Evolutionary conservation across 2,329 filamentous ascomycete species (phyloP), one percentile per base, ranked within the genome.

Genomic region (Podosphaera aphanis): DNA sequence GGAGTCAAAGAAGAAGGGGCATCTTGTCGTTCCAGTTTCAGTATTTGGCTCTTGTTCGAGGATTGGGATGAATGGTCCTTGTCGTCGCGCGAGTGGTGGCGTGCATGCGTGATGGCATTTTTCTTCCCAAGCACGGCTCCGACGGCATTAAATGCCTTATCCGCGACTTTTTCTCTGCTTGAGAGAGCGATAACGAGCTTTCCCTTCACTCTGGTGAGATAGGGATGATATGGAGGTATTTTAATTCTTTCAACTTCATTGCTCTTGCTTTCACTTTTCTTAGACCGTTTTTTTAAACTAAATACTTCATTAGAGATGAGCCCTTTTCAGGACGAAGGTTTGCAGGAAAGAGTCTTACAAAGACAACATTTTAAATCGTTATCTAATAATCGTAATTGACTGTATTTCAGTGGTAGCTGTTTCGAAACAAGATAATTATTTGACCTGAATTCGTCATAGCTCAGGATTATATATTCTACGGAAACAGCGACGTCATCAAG

Each of bases 241-340:
- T 52, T 42, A 5, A 44, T 16, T 16, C 75, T 86, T 56, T 86
- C 82, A 49, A 83, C 72, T 49, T 82, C 71, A 70, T 53, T 79
- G 71, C 35, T 79, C 70, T 53, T 79, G 71, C 35, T 79, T 67
- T 59, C 73, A 74, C 63, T 77, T 77, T 69, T 82, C 85, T 31
- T 64, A 62, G 1, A 69, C 61, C 69, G 79, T 80, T 77, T 83
- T 86, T 73, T 81, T 83, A 13, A 33, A n/a, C 29, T 33, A 33
- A 3, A 6, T 13, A 13, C 29, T 6, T 13, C 4, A 11, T 33
- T 13, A 33, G 29, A 33, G 11, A 13, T 13, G 29, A 33, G 29
- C 15, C 15, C 5, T n/a, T 13, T 11, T 33, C 8, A 33, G 13
- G 11, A 33, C 6, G 13, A 13, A 33, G 11, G 29, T 4, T 13